A percentile compares a stretch with the other conserved stretches of the same genome.
Conservation (phyloP, 805 yeast genomes). For the Metschnikowia arizonensis region DNA sequence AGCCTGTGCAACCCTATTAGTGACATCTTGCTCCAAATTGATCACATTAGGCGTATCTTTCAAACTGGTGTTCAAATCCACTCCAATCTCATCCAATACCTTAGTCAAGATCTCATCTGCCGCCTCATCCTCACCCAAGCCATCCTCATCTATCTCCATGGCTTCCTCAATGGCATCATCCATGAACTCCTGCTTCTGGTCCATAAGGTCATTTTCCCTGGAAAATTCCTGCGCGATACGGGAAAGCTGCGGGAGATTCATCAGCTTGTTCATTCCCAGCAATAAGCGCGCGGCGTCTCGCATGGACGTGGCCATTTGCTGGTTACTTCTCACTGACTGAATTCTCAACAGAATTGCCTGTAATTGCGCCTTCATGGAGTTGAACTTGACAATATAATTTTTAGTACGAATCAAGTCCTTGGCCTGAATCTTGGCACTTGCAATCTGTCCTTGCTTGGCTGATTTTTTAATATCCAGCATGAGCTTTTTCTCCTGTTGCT, state of each 20-base stretch:
- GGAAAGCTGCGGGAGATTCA: constrained; percentile 87
- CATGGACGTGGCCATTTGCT: constrained; percentile 94
- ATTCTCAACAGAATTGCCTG: constrained; percentile 92
- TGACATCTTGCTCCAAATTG: constrained; percentile 20
- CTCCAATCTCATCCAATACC: constrained; percentile 94
- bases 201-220: constrained; percentile 92
- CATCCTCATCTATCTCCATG: constrained; percentile 75
- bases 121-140: constrained; percentile 81
- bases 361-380: constrained; percentile 88
- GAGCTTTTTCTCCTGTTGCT: constrained; percentile 87
- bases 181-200: constrained; percentile 97
- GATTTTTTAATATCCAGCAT: constrained; percentile 82
- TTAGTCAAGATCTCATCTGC: constrained; percentile 86
- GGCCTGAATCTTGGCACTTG: constrained; percentile 92
- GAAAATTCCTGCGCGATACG: constrained; percentile 94
- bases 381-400: constrained; percentile 79
- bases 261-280: constrained; percentile 80
- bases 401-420: constrained; percentile 89
- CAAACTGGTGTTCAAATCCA: constrained; percentile 59
- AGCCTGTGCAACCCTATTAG: constrained; percentile 48
- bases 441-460: constrained; percentile 84
- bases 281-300: constrained; percentile 84
- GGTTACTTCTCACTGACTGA: constrained; percentile 88
- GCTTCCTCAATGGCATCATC: constrained; percentile 97
- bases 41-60: constrained; percentile 43